Evolutionary conservation across 2,329 filamentous ascomycete genomes (phyloP).

Genomic region (Cladosporium sp.): DNA sequence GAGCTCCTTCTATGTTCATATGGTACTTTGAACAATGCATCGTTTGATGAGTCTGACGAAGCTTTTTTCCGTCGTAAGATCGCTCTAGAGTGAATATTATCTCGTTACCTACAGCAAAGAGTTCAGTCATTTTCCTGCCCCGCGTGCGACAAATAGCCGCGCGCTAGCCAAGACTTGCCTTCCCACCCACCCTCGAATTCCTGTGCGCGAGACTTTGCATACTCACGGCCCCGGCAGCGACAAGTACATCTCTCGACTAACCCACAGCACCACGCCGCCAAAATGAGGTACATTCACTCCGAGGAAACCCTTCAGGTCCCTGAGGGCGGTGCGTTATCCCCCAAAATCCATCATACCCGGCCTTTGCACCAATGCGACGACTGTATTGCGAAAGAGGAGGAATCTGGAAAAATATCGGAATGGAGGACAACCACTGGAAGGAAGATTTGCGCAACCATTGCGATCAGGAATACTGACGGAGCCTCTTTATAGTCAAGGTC

Average conservation of each 20-base stretch:
- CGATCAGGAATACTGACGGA: conserved; percentile 19
- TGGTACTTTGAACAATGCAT: too few relatives aligned
- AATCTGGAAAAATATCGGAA: neutral
- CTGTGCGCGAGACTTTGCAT: too few relatives aligned
- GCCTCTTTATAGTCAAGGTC: conserved; percentile 73
- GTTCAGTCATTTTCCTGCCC: too few relatives aligned
- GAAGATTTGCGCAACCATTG: neutral
- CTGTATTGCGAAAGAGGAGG: neutral
- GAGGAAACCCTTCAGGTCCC: conserved; percentile 93
- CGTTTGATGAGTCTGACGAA: too few relatives aligned
- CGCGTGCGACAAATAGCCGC: too few relatives aligned
- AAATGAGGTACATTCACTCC: conserved; percentile 99
- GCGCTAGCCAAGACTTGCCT: too few relatives aligned
- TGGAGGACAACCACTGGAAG: neutral
- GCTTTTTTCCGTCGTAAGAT: too few relatives aligned
- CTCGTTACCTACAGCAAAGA: too few relatives aligned
- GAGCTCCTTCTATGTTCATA: too few relatives aligned
- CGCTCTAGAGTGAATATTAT: too few relatives aligned
- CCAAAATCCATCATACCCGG: conserved; percentile 5
- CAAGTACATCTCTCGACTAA: conserved; percentile 9
- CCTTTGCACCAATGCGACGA: conserved; percentile 6
- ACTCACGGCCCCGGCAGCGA: conserved; percentile 9
- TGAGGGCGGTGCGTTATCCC: conserved; percentile 77
- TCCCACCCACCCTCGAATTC: too few relatives aligned
- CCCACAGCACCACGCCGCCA: conserved; percentile 44